These are phyloP conservation scores for Pyrenochaeta sp. DNA, from an alignment of 2,329 filamentous ascomycete species.

Conservation along the genomic window DNA sequence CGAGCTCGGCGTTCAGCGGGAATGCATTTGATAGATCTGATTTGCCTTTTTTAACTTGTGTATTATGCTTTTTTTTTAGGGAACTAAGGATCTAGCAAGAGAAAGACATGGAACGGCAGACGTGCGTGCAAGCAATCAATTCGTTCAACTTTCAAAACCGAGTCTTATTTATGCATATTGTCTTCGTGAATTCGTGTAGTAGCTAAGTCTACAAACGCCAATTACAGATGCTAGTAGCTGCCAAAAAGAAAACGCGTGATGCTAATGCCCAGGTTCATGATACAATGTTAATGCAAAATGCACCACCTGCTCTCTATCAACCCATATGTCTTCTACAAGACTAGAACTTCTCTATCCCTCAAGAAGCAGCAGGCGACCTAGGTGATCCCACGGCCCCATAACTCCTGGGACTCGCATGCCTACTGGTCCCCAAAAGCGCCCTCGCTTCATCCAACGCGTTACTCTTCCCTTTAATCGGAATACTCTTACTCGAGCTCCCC, in stretches of 20 bases:
- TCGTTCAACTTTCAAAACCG: no score
- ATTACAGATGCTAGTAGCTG: neutral
- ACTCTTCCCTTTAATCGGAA: conserved; percentile 29
- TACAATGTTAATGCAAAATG: neutral
- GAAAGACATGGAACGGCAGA: neutral
- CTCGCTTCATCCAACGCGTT: conserved; percentile 47
- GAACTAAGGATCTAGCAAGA: neutral
- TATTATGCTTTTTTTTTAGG: neutral
- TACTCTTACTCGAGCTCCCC: conserved; percentile 28
- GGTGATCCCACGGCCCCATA: conserved; percentile 37
- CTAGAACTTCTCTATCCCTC: neutral
- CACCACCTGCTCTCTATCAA: neutral
- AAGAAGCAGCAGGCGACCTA: conserved; percentile 9
- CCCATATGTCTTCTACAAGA: neutral
- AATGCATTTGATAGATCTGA: neutral
- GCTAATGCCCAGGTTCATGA: neutral
- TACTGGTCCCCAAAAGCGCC: conserved; percentile 42
- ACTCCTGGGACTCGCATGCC: conserved; percentile 46
- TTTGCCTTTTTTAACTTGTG: neutral
- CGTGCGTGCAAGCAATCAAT: neutral
- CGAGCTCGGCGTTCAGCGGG: conserved; percentile 17
- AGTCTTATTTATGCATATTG: neutral
- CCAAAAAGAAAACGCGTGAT: neutral
- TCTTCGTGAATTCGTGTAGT: neutral
- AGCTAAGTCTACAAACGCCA: neutral